Percentiles rank a stretch among this genome's conserved stretches.
Conservation (phyloP, 2,329 filamentous ascomycete species). For the Nectriaceae sp. region DNA sequence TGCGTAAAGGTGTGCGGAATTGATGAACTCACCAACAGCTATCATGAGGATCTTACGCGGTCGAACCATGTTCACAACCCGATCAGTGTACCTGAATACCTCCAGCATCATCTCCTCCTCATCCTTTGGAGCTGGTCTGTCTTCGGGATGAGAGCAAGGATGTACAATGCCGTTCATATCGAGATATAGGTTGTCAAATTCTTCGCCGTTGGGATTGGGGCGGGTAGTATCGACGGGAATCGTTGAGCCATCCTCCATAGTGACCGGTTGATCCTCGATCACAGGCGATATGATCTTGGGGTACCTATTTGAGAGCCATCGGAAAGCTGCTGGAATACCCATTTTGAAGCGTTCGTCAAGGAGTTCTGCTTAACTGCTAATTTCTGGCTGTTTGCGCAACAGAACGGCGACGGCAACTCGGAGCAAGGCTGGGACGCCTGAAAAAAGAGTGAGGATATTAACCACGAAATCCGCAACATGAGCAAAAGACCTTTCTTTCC, state of each 20-base stretch:
- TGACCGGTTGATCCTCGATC: conserved; percentile 79
- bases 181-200: conserved; percentile 96
- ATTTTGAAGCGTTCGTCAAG: conserved; percentile 49
- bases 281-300: conserved; percentile 96
- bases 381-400: conserved; percentile 9
- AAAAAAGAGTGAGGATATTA: not conserved
- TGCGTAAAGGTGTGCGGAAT: not conserved
- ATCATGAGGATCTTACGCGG: conserved; percentile 97
- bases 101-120: conserved; percentile 99
- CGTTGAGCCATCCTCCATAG: conserved; percentile 76
- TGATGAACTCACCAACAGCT: conserved; percentile 69
- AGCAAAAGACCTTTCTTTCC: not conserved
- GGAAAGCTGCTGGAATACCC: conserved; percentile 93
- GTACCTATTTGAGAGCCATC: conserved; percentile 96
- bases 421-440: not conserved
- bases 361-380: conserved; percentile 4
- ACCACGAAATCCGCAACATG: not conserved
- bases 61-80: conserved; percentile 97
- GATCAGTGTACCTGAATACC: conserved; percentile 97
- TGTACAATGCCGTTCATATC: conserved; percentile 99
- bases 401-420: not conserved
- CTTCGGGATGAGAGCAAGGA: conserved; percentile 96
- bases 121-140: conserved; percentile 84
- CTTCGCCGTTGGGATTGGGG: conserved; percentile 94
- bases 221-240: conserved; percentile 84